phyloP scores from a whole-genome alignment of 257 asterid genomes.

The Nicotiana obtusifolia region DNA sequence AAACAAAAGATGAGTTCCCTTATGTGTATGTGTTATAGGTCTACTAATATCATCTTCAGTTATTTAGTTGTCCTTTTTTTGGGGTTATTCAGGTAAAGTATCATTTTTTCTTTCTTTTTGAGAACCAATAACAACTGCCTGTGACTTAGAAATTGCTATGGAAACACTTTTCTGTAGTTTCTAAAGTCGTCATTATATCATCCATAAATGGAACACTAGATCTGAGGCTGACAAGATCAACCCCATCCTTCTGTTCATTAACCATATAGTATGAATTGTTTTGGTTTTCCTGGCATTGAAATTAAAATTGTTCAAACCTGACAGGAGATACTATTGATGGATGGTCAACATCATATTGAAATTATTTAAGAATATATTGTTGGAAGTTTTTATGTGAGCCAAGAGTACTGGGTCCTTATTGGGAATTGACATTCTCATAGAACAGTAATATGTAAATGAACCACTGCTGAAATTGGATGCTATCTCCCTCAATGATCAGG shows the following conservation, averaged over 20 bases:
- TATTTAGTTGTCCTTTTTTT: not conserved
- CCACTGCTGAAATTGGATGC: not conserved
- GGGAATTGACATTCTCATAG: not conserved
- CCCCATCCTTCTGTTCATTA: not conserved
- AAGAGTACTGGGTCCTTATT: not conserved
- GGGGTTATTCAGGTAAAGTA: not conserved
- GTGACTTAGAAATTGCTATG: not conserved
- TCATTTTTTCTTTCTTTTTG: too few relatives aligned
- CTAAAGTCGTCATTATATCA: not conserved
- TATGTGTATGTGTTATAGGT: not conserved
- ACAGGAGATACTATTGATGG: too few relatives aligned
- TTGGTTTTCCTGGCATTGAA: not conserved
- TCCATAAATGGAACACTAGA: not conserved
- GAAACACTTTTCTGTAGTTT: not conserved
- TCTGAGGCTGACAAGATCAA: not conserved
- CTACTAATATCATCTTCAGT: not conserved
- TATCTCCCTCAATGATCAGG: not conserved
- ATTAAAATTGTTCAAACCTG: too few relatives aligned
- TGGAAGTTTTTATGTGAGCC: not conserved
- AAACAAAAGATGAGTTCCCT: not conserved
- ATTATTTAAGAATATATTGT: not conserved
- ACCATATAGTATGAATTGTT: not conserved
- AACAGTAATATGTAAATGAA: not conserved
- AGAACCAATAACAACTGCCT: not conserved
- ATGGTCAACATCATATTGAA: too few relatives aligned